These are phyloP conservation scores for Sphaerulina vaccinii DNA, from an alignment of 2,329 filamentous ascomycete species.

Conservation along the genomic window DNA sequence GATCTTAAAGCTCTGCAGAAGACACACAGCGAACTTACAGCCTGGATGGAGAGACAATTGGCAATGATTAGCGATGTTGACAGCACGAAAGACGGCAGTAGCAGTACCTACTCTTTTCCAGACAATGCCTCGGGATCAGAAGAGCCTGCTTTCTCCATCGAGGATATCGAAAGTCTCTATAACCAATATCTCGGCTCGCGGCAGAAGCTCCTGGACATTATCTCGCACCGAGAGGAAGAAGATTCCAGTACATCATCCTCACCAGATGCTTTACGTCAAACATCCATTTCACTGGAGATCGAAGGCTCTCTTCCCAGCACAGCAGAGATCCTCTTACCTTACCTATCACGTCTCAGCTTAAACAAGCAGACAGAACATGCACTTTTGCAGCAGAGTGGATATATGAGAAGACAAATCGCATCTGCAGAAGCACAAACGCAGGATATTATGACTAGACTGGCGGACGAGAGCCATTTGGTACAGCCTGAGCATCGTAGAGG, in stretches of 20 bases:
- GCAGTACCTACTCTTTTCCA: constrained; percentile 4
- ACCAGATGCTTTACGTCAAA: constrained; percentile 8
- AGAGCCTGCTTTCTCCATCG: constrained; percentile 3
- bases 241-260: constrained; percentile 8
- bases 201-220: constrained; percentile 25
- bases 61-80: constrained; percentile 33
- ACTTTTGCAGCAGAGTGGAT: constrained; percentile 31
- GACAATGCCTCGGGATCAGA: constrained; percentile 2
- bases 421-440: constrained; percentile 29
- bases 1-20: constrained; percentile 33
- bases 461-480: constrained; percentile 39
- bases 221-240: constrained; percentile 18
- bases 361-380: constrained; percentile 26
- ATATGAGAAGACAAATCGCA: constrained; percentile 30
- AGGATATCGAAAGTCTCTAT: constrained; percentile 31
- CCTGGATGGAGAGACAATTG: constrained; percentile 37
- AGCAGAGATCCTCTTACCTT: constrained; percentile 30
- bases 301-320: constrained; percentile 11
- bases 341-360: constrained; percentile 24
- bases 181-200: constrained; percentile 31
- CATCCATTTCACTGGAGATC: constrained; percentile 7
- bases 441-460: constrained; percentile 30
- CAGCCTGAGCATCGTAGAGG: constrained; percentile 26
- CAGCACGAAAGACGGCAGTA: constrained; percentile 12
- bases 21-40: constrained; percentile 34